Evolutionary conservation across 139 green algal genomes (phyloP), one percentile per base, ranked within the genome.

Genomic region (Chlamydomonas eustigma): DNA sequence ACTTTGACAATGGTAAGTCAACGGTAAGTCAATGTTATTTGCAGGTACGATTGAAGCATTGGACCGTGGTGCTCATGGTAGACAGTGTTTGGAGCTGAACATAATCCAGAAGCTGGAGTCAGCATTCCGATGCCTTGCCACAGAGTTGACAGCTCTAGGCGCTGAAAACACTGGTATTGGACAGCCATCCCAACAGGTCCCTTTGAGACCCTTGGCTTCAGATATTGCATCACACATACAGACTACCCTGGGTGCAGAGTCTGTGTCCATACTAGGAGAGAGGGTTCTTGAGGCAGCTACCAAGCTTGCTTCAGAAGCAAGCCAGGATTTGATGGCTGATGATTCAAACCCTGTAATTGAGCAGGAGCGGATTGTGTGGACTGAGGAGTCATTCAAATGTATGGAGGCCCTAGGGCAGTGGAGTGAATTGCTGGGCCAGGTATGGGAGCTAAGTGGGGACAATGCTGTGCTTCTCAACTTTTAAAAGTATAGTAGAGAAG

Each of bases 311-410:
- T 8, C 58, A 24, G 32, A 34, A 24, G 32, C 58, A 70, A 28
- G 18, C 34, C 6, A 8, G 8, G 58, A 32, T 37, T 32, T 22
- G 32, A 28, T 8, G 58, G 58, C 58, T 34, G 58, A 24, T 8
- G 58, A 24, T 5, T 24, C 58, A 6, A 22, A 5, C 8, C 33
- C 31, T 32, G 32, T 74, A 6, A n/a, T 35, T 4, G 33, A 51
- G 33, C 32, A 74, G 44, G 66, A 74, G 32, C 32, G 66, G 4
- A 50, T 22, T 5, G 28, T 74, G 4, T 74, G 66, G 66, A 30
- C 18, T 5, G 66, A 74, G 18, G 66, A 74, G 66, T 8, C 35
- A 12, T 33, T 39, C 18, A 35, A 33, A 8, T 74, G 66, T 33
- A 30, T 33, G 33, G 33, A 39, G 66, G 12, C 66, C 4, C 66